These are phyloP conservation scores for Colletotrichum gigasporum DNA, from an alignment of 2,329 filamentous ascomycete genomes.

Conservation along the genomic window DNA sequence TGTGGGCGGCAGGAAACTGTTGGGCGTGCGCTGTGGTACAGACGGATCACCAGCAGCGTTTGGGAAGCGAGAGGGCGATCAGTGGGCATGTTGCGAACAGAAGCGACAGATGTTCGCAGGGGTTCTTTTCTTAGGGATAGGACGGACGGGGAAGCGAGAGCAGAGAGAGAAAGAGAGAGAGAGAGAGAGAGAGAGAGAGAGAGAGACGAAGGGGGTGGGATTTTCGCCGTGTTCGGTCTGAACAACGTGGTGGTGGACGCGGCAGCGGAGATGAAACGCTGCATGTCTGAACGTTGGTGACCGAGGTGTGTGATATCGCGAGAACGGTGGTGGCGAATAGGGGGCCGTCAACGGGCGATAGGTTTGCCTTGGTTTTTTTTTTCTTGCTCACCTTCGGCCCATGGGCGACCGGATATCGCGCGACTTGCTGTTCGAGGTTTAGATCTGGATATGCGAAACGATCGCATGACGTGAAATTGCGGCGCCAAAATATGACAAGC, in stretches of 20 bases:
- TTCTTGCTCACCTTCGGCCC: too few species aligned
- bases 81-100: constrained; percentile 2
- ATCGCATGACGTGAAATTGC: background rate
- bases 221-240: constrained; percentile 22
- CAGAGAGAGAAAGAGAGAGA: too few species aligned
- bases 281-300: constrained; percentile 27
- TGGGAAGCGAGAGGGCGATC: constrained; percentile 10
- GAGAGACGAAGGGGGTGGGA: background rate
- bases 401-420: background rate
- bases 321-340: constrained; percentile 10
- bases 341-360: too few species aligned
- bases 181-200: background rate
- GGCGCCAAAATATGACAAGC: constrained; percentile 11
- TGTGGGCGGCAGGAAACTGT: background rate
- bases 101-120: constrained; percentile 28
- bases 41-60: background rate
- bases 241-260: constrained; percentile 14
- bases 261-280: constrained; percentile 26
- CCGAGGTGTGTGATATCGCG: constrained; percentile 9
- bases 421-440: too few species aligned
- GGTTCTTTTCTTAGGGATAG: constrained; percentile 7
- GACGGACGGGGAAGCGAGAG: constrained; percentile 16
- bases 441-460: background rate
- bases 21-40: too few species aligned
- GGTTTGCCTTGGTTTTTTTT: too few species aligned